Conservation (phyloP, 2,329 filamentous ascomycete species). For the Pestalotiopsis sp. region DNA sequence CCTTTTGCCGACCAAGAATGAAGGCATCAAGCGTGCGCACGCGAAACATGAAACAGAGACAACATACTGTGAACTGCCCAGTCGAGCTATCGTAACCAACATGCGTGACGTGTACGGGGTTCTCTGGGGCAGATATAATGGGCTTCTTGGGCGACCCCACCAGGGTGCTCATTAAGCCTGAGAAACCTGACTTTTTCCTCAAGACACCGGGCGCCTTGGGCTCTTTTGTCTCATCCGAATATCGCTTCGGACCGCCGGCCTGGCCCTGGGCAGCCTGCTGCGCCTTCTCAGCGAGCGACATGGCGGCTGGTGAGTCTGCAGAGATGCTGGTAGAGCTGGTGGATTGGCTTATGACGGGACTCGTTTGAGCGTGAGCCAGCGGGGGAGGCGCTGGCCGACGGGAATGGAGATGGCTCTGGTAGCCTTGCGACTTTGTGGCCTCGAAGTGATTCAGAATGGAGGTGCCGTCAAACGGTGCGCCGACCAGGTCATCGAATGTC, state of each 20-base stretch:
- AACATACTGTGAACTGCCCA: constrained; percentile 85
- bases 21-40: not conserved
- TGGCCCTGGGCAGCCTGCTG: constrained; percentile 46
- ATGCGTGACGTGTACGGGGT: constrained; percentile 96
- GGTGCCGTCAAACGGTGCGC: constrained; percentile 66
- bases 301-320: constrained; percentile 50
- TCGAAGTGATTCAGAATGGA: constrained; percentile 64
- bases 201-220: constrained; percentile 59
- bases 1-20: not conserved
- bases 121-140: constrained; percentile 95
- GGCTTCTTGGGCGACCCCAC: constrained; percentile 87
- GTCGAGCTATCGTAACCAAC: constrained; percentile 97
- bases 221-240: constrained; percentile 75
- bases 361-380: constrained; percentile 48
- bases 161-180: constrained; percentile 81
- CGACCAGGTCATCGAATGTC: constrained; percentile 62
- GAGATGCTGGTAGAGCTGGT: constrained; percentile 57
- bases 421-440: constrained; percentile 45
- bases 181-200: constrained; percentile 87
- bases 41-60: constrained; percentile 18
- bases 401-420: constrained; percentile 29
- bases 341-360: constrained; percentile 64
- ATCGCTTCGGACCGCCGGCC: constrained; percentile 66
- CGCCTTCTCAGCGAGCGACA: constrained; percentile 40
- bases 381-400: constrained; percentile 32